phyloP scores from a whole-genome alignment of 2,329 filamentous ascomycete species.

The Dactylellina cionopaga region DNA sequence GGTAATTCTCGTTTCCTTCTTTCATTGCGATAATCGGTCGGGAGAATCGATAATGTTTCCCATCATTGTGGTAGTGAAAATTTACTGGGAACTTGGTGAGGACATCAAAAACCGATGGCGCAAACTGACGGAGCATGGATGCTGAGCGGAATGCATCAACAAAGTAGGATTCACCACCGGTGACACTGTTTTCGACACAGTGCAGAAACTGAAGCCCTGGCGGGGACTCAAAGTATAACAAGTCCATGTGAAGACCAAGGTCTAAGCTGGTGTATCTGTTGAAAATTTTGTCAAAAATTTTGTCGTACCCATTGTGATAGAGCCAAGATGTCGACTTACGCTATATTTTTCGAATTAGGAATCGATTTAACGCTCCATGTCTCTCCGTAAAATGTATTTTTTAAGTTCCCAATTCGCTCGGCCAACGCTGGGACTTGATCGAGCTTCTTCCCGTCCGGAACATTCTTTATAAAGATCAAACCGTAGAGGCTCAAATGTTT shows the following conservation, averaged over 20 bases:
- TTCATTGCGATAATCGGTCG: conserved; percentile 68
- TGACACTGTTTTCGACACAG: conserved; percentile 81
- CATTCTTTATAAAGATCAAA: conserved; percentile 77
- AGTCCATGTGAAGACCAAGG: conserved; percentile 90
- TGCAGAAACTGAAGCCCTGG: conserved; percentile 89
- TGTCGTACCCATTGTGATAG: conserved; percentile 52
- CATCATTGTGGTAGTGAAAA: conserved; percentile 76
- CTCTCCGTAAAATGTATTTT: conserved; percentile 88
- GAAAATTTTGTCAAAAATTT: neutral
- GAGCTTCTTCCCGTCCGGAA: conserved; percentile 74
- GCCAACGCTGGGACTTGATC: conserved; percentile 72
- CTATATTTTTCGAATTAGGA: conserved; percentile 86
- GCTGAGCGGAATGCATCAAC: conserved; percentile 76
- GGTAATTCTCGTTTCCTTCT: conserved; percentile 51
- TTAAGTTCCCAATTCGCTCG: conserved; percentile 77
- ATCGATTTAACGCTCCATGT: conserved; percentile 91
- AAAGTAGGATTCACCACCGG: conserved; percentile 87
- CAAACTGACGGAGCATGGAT: conserved; percentile 58
- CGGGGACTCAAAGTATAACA: conserved; percentile 82
- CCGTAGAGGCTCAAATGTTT: conserved; percentile 73
- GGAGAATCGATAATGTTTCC: conserved; percentile 70
- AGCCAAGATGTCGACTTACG: conserved; percentile 60
- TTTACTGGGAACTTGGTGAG: conserved; percentile 65
- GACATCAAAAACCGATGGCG: conserved; percentile 57
- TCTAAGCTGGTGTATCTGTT: conserved; percentile 76